These are phyloP conservation scores for Agaricus bisporus DNA, from an alignment of 768 basidiomycete species.

Conservation along the genomic window DNA sequence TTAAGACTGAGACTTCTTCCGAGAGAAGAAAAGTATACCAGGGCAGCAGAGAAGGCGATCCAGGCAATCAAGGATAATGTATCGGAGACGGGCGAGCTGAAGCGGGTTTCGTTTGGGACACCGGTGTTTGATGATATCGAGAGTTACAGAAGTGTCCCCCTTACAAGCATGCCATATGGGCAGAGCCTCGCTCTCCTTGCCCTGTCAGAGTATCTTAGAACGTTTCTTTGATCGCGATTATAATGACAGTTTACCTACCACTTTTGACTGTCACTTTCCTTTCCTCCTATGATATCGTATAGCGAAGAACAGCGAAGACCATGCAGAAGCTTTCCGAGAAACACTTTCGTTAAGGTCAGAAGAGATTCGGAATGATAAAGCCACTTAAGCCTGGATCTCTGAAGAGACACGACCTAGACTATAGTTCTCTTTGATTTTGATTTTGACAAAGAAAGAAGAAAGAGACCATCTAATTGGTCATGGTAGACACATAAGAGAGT, in stretches of 20 bases:
- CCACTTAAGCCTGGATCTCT: too few species aligned
- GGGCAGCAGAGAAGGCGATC: conserved; percentile 32
- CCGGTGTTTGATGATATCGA: conserved; percentile 43
- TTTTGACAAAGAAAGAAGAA: too few species aligned
- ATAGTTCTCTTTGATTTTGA: too few species aligned
- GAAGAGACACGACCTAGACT: too few species aligned
- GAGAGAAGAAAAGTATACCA: conserved; percentile 31
- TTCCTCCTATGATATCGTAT: too few species aligned
- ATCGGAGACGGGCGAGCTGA: conserved; percentile 38
- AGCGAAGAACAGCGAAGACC: too few species aligned
- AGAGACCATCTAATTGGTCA: too few species aligned
- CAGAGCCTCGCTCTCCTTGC: conserved; percentile 46
- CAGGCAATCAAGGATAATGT: conserved; percentile 38
- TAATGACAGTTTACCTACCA: background rate
- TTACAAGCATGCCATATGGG: conserved; percentile 55
- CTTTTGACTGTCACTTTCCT: background rate
- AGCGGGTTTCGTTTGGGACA: conserved; percentile 46
- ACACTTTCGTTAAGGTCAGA: too few species aligned
- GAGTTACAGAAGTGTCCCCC: conserved; percentile 42
- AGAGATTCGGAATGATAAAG: too few species aligned
- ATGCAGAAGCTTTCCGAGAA: too few species aligned
- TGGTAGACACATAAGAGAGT: too few species aligned
- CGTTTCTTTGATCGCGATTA: conserved; percentile 22
- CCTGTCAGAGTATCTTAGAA: conserved; percentile 41
- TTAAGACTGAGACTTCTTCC: conserved; percentile 37